These are phyloP conservation scores for Lactarius deliciosus DNA, from an alignment of 768 basidiomycete genomes.

Conservation along the genomic window DNA sequence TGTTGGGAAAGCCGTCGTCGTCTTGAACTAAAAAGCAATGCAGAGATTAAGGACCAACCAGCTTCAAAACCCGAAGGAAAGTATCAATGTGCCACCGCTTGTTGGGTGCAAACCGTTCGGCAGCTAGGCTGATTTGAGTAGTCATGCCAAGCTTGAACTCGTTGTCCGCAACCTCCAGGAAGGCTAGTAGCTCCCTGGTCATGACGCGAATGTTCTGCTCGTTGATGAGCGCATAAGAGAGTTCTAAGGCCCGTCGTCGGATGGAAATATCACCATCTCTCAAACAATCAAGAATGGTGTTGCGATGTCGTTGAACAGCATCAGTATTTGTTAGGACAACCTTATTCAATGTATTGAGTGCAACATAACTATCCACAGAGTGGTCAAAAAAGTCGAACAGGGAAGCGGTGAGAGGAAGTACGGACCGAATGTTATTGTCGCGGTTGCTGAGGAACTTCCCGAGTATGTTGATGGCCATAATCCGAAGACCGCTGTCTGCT, in stretches of 20 bases:
- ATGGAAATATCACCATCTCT: constrained; percentile 99
- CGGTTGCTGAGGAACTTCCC: constrained; percentile 97
- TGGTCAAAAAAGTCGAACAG: background rate
- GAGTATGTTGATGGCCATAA: constrained; percentile 99
- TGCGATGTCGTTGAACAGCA: constrained; percentile 96
- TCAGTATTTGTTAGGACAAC: constrained; percentile 97
- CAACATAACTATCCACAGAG: constrained; percentile 72
- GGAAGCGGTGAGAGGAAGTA: constrained; percentile 12
- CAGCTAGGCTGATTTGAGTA: constrained; percentile 93
- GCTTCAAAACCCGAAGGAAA: constrained; percentile 84
- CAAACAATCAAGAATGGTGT: constrained; percentile 97
- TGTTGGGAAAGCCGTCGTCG: constrained; percentile 35
- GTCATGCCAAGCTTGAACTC: constrained; percentile 99
- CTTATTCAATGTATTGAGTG: constrained; percentile 96
- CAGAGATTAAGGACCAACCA: constrained; percentile 52
- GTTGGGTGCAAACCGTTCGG: constrained; percentile 95
- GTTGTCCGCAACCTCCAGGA: constrained; percentile 97
- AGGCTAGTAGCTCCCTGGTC: constrained; percentile 88
- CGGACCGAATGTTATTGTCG: constrained; percentile 97
- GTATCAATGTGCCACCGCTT: constrained; percentile 99
- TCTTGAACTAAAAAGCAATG: background rate
- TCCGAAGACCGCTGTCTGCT: constrained; percentile 90
- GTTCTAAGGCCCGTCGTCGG: constrained; percentile 90
- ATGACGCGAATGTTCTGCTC: constrained; percentile 91
- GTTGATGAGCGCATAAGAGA: constrained; percentile 96